Percentiles rank a stretch among this genome's conserved stretches.
phyloP scores from a whole-genome alignment of 352 stramenopile genomes.

The Phytophthora foliorum region DNA sequence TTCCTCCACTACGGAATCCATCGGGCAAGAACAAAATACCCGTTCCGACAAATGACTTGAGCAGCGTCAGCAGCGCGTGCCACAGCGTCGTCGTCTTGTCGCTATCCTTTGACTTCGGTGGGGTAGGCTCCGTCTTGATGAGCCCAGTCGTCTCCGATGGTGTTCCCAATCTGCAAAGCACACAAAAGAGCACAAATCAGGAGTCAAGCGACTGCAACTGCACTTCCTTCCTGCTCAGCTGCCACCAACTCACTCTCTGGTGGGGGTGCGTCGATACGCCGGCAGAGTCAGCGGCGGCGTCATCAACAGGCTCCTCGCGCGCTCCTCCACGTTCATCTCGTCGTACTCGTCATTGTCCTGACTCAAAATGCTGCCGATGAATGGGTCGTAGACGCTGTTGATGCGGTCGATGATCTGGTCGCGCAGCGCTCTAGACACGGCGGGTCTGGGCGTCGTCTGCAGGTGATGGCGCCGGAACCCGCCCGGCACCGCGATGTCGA shows the following conservation, averaged over 20 bases:
- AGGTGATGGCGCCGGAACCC: slow-evolving; percentile 82
- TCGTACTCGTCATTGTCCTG: slow-evolving; percentile 88
- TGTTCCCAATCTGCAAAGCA: slow-evolving; percentile 34
- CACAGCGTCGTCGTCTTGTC: slow-evolving; percentile 84
- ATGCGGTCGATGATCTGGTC: slow-evolving; percentile 81
- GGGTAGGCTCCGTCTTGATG: slow-evolving; percentile 16
- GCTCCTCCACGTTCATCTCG: slow-evolving; percentile 74
- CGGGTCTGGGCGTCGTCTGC: slow-evolving; percentile 43
- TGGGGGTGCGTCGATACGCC: slow-evolving; percentile 37
- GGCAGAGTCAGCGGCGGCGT: slow-evolving; percentile 61
- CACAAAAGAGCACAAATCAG: slow-evolving; percentile 14
- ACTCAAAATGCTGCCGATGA: slow-evolving; percentile 84
- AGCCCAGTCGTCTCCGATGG: slow-evolving; percentile 49
- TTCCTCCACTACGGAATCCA: slow-evolving; percentile 75
- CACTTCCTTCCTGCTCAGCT: background rate
- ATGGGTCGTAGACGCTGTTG: slow-evolving; percentile 82
- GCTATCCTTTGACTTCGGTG: slow-evolving; percentile 44
- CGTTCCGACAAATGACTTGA: slow-evolving; percentile 87
- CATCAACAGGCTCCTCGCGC: slow-evolving; percentile 71
- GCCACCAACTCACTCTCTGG: slow-evolving; percentile 30
- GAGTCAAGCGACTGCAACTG: slow-evolving; percentile 7
- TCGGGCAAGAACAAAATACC: slow-evolving; percentile 84
- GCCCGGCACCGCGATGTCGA: slow-evolving; percentile 75
- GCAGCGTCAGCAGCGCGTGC: slow-evolving; percentile 79
- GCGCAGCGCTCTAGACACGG: slow-evolving; percentile 64